A percentile compares a stretch with the other conserved stretches of the same genome.
phyloP scores from a whole-genome alignment of 2,329 filamentous ascomycete species.

The Ilyonectria destructans region DNA sequence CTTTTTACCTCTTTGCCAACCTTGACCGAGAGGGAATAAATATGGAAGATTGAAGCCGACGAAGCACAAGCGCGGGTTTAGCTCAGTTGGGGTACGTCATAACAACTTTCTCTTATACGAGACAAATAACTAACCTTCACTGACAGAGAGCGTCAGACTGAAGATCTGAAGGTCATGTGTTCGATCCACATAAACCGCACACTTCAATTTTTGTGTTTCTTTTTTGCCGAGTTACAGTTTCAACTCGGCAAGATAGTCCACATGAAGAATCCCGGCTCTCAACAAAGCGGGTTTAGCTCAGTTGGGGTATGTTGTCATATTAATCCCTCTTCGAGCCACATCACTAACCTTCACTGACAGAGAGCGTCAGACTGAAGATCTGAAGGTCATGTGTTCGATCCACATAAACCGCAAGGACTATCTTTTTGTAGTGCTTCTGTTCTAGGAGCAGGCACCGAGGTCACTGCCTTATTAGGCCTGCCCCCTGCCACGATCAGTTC shows the following conservation, averaged over 20 bases:
- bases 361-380: constrained; percentile 35
- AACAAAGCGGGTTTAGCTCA: constrained; percentile 32
- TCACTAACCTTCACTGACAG: constrained; percentile 31
- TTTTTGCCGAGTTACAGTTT: background rate
- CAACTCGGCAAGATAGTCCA: background rate
- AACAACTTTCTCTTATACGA: background rate
- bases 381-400: constrained; percentile 36
- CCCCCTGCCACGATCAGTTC: no score
- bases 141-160: constrained; percentile 29
- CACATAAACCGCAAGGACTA: constrained; percentile 26
- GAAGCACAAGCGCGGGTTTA: constrained; percentile 23
- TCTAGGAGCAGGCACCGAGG: background rate
- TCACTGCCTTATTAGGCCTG: no score
- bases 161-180: constrained; percentile 35
- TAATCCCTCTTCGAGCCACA: constrained; percentile 6
- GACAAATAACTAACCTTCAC: constrained; percentile 16
- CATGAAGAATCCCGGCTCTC: background rate
- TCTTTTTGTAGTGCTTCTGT: constrained; percentile 15
- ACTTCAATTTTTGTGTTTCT: constrained; percentile 7
- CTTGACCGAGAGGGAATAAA: background rate
- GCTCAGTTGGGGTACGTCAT: constrained; percentile 32
- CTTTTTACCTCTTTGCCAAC: background rate
- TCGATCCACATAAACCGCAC: constrained; percentile 35
- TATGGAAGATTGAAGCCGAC: background rate
- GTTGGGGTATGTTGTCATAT: constrained; percentile 25